Evolutionary conservation across 2,329 filamentous ascomycete genomes (phyloP), one percentile per base, ranked within the genome.

Genomic region (Fusarium nurragi): DNA sequence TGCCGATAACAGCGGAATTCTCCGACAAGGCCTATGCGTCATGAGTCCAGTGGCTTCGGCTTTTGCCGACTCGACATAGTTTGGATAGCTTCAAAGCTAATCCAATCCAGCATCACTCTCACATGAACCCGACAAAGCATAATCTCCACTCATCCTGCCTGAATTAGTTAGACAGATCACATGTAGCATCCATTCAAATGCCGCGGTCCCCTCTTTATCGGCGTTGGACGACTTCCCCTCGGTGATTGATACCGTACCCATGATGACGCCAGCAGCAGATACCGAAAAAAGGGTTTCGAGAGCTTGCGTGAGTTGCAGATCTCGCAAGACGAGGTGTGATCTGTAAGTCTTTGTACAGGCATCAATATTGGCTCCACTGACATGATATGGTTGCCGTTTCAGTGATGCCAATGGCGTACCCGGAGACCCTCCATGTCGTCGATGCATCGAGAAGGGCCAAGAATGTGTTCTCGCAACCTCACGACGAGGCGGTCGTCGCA

Each of bases 391-490:
- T 32, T 22, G 34, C n/a, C 43, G 30, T 12, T 3, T 12, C 30
- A 77, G 75, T 23, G 75, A 76, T 47, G 69, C 71, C 2, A 76
- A 71, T 30, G 77, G 76, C 22, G 69, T 70, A n/a, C 74, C 77
- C 18, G 75, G 75, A 13, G 61, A 67, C 13, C 75, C 75, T 6
- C 78, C 77, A 3, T 80, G 78, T 55, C 73, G 76, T 18, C 71
- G 77, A 48, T 80, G 78, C 49, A 66, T 76, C 40, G 74, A 78
- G 41, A 74, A 78, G 43, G 63, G 74, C 46, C 73, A 75, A 36
- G 74, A 79, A 55, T 80, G 78, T 47, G 71, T 79, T 14, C 70
- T 80, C 26, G 77, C 77, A n/a, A 78, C 76, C 6, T 80, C 78
- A 12, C 72, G 73, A 26, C 73, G 78, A 16, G 77, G 78, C 13